Percentiles rank a stretch among this genome's conserved stretches.
phyloP scores from a whole-genome alignment of 2,329 filamentous ascomycete genomes.

The Penicillium oxalicum region DNA sequence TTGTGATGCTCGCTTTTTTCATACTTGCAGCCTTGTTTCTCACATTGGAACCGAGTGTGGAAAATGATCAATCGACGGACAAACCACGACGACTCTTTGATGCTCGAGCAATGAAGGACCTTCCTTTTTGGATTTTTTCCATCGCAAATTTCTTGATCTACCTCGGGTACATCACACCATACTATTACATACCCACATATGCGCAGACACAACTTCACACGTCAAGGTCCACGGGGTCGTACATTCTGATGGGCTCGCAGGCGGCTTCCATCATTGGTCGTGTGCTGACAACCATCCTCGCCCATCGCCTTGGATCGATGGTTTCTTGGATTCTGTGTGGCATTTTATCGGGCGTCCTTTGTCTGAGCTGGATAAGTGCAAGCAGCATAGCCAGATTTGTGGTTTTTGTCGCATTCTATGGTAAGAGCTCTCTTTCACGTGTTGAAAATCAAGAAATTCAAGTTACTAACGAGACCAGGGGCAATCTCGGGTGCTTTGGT shows the following conservation, averaged over 20 bases:
- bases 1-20: constrained; percentile 44
- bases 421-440: neutral
- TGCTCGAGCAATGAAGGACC: constrained; percentile 40
- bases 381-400: constrained; percentile 46
- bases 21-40: constrained; percentile 7
- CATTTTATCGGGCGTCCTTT: constrained; percentile 32
- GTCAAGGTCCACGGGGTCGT: constrained; percentile 42
- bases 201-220: constrained; percentile 28
- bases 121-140: constrained; percentile 39
- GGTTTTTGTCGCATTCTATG: constrained; percentile 55
- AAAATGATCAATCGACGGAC: neutral
- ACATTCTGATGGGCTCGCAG: constrained; percentile 58
- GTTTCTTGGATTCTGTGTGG: constrained; percentile 49
- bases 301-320: constrained; percentile 51
- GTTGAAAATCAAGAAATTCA: neutral
- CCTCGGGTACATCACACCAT: constrained; percentile 45
- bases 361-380: constrained; percentile 53
- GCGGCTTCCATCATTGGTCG: constrained; percentile 52
- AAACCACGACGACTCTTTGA: constrained; percentile 37
- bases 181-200: constrained; percentile 37
- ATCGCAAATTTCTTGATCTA: constrained; percentile 33
- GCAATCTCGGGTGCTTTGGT: constrained; percentile 57
- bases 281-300: constrained; percentile 49
- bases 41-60: constrained; percentile 15
- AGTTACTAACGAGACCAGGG: constrained; percentile 23